Evolutionary conservation across 139 green algal genomes (phyloP), one percentile per base, ranked within the genome.

Genomic region (Chlamydomonas sp.): DNA sequence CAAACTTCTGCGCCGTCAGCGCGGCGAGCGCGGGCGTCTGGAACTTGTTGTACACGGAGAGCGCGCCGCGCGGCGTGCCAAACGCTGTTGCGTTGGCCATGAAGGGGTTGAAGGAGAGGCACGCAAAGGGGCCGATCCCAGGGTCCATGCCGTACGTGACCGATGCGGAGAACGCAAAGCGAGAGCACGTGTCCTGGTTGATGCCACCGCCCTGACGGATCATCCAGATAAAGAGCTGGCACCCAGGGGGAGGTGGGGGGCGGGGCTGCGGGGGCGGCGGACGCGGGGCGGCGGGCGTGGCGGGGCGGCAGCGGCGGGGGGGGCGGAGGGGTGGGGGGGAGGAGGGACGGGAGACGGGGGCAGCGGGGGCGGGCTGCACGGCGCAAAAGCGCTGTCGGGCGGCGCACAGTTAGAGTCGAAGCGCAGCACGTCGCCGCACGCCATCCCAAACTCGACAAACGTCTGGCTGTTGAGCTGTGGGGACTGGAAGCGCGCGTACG

Each of bases 31-130:
- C 8, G 6, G 54, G 26, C 24, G 30, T 20, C 8, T 20, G 22
- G 54, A 64, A 64, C 24, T 20, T 10, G 54, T 64, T 20, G 54
- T 64, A 64, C 54, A 20, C 54, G 30, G 24, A 22, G 26, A 64
- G 10, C 24, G 54, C 54, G 26, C 54, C 54, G 24, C 8, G 16
- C 26, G 54, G 24, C 26, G 54, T 36, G 24, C 54, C 54, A 10
- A 33, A 64, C 24, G 54, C 54, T 6, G 54, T 33, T 20, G 16
- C 6, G 54, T 64, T 64, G 24, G 26, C 20, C 24, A 26, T 16
- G 6, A 26, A 36, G 6, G 24, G 8, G 54, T 64, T 64, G 8
- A 26, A 64, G 54, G 30, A 33, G 24, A 64, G 8, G 26, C 54
- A 64, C 6, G 16, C 20, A 20, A 64, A 64, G 54, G 26, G 16